phyloP scores from a whole-genome alignment of 192 early-diverging fungal species.

The Jimgerdemannia flammicorona region DNA sequence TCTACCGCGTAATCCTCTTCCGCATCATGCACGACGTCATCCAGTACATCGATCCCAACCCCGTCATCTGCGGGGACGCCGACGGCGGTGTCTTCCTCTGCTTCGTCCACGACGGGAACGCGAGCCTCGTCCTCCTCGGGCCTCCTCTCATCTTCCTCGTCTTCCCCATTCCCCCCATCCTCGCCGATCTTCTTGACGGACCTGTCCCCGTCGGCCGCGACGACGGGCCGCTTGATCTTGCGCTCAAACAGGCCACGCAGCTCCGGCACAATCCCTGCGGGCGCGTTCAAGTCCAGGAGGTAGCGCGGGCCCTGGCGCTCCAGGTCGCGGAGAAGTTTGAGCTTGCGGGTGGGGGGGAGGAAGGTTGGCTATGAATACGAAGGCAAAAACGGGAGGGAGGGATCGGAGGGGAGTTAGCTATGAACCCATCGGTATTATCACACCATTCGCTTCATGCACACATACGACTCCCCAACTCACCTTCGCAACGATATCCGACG shows the following conservation, averaged over 20 bases:
- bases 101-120: not conserved
- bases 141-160: not conserved
- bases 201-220: not conserved
- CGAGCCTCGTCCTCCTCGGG: not conserved
- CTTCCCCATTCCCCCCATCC: not conserved
- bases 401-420: not conserved
- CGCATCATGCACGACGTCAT: not conserved
- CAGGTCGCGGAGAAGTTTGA: constrained; percentile 34
- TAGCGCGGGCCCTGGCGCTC: constrained; percentile 30
- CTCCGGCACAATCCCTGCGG: constrained; percentile 22
- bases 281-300: constrained; percentile 28
- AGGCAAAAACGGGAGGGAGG: too few species aligned
- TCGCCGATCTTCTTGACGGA: not conserved
- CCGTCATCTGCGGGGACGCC: too few species aligned
- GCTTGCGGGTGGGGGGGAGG: constrained; percentile 37
- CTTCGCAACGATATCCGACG: constrained; percentile 48
- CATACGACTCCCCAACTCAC: not conserved
- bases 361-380: constrained; percentile 22
- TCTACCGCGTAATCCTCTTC: not conserved
- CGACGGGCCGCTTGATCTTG: constrained; percentile 14
- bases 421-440: not conserved
- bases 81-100: not conserved
- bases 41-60: too few species aligned
- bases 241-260: constrained; percentile 30
- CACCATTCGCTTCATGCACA: not conserved